phyloP scores from a whole-genome alignment of 208 protist species.

The Porcisia deanei region DNA sequence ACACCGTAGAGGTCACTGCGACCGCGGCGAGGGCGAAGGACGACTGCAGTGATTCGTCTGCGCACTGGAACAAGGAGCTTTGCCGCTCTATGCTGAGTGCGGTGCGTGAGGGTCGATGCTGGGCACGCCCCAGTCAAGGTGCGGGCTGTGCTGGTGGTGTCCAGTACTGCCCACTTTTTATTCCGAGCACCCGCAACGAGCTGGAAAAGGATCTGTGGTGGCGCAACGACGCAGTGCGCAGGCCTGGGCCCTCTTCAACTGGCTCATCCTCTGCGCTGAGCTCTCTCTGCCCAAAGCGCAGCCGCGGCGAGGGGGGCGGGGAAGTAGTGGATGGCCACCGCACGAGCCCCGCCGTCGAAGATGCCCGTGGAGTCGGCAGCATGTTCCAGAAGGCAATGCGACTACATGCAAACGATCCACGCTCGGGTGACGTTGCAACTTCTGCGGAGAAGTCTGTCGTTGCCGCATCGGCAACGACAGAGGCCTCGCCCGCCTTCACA shows the following conservation, averaged over 20 bases:
- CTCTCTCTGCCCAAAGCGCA: background rate
- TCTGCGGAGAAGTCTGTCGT: background rate
- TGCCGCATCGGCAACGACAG: background rate
- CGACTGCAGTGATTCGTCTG: background rate
- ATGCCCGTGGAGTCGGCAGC: slow-evolving; percentile 19
- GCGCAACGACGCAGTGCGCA: slow-evolving; percentile 55
- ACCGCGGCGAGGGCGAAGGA: background rate
- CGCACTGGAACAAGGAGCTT: slow-evolving; percentile 34
- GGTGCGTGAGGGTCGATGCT: slow-evolving; percentile 46
- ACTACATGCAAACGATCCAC: slow-evolving; percentile 2
- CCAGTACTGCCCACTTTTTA: slow-evolving; percentile 58
- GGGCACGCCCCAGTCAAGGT: slow-evolving; percentile 37
- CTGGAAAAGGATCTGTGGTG: slow-evolving; percentile 73
- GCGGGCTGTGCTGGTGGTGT: slow-evolving; percentile 39
- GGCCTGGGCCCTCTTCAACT: slow-evolving; percentile 11
- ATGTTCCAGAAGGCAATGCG: slow-evolving; percentile 24
- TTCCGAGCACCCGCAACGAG: slow-evolving; percentile 41
- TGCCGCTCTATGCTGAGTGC: slow-evolving; percentile 41
- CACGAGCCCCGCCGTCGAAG: slow-evolving; percentile 2
- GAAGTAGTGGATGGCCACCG: slow-evolving; percentile 4
- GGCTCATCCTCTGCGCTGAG: background rate
- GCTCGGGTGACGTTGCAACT: background rate
- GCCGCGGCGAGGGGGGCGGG: background rate
- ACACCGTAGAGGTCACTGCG: background rate
- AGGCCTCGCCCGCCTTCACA: background rate